Evolutionary conservation across 2,329 filamentous ascomycete genomes (phyloP), one percentile per base, ranked within the genome.

Genomic region (Aureobasidium sp.): DNA sequence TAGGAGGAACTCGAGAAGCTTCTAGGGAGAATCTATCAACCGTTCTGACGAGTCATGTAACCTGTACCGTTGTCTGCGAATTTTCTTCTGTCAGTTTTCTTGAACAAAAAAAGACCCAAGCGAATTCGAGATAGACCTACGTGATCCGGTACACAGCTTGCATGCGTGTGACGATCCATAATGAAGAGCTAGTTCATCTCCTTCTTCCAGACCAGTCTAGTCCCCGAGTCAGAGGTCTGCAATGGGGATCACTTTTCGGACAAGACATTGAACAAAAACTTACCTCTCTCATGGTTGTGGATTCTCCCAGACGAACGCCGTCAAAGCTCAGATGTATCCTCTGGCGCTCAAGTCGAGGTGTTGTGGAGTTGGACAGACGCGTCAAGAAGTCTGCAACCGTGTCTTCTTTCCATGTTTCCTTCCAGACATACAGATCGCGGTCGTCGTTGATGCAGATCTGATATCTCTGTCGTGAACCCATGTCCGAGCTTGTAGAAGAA

Each of bases 251-350:
- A 12, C 9, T 14, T 12, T 29, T 9, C 8, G 14, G 22, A 44
- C 19, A 6, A 2, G 40, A 24, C 9, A 12, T 44, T 9, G 12
- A 15, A 15, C 14, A 12, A 33, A 19, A 2, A 49, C 57, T 60
- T 8, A 60, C 57, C 47, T 60, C 57, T 22, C 35, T 19, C 47
- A 60, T 60, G 17, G 47, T 60, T 7, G 57, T 60, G 2, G 37
- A 15, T 37, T 60, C 57, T 5, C 57, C 47, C 47, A 60, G 39
- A 52, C 57, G 57, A 42, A 60, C 57, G n/a, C 57, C 57, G 29
- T 60, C 57, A 45, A 60, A 60, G 57, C 57, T 60, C 37, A 60
- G 14, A 35, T 60, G 57, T 50, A 60, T 52, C 17, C 37, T 52
- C 3, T 19, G 40, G 19, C 57, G 57, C 8, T 44, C 37, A 19